phyloP scores from a whole-genome alignment of 305 asterid genomes.

The Fraxinus albicans region DNA sequence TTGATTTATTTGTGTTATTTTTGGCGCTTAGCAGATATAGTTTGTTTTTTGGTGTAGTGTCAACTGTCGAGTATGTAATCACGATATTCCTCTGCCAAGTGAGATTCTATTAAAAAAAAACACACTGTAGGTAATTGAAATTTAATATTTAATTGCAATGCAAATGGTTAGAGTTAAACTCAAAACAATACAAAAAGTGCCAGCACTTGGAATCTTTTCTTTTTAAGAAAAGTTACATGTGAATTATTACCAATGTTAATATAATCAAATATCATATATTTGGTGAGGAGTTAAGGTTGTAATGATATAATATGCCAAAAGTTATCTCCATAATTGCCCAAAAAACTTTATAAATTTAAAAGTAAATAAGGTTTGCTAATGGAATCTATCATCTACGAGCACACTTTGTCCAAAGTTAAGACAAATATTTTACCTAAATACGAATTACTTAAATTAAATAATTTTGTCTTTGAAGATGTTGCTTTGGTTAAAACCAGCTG shows the following conservation, averaged over 20 bases:
- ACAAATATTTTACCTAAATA: background rate
- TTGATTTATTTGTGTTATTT: too few relatives aligned
- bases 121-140: background rate
- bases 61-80: too few relatives aligned
- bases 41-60: too few relatives aligned
- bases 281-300: conserved; percentile 3
- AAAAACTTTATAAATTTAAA: background rate
- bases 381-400: background rate
- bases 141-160: background rate
- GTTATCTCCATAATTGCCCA: background rate
- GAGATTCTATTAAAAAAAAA: too few relatives aligned
- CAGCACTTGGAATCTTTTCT: background rate
- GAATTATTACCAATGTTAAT: background rate
- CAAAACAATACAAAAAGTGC: background rate
- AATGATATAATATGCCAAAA: background rate
- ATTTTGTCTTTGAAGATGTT: background rate
- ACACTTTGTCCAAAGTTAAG: background rate
- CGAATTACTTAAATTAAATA: background rate
- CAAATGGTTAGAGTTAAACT: background rate
- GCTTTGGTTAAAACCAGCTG: background rate
- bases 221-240: background rate
- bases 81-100: too few relatives aligned
- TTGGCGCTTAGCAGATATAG: too few relatives aligned
- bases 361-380: background rate
- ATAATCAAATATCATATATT: background rate